A percentile compares a stretch with the other conserved stretches of the same genome.
Conservation (phyloP, 139 green algal species). For the Picochlorum sp. region DNA sequence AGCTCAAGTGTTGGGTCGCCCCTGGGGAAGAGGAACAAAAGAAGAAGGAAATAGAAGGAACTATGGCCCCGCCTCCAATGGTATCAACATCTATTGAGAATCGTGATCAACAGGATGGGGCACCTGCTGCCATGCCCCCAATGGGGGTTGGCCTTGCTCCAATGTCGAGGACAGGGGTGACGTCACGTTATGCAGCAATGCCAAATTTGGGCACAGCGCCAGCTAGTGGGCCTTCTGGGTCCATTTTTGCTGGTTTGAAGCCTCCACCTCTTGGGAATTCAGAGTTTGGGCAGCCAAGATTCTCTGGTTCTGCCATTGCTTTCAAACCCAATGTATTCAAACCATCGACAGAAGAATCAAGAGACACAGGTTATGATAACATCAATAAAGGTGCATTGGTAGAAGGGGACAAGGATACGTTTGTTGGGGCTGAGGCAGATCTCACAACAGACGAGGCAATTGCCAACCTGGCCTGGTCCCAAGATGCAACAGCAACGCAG, state of each 20-base stretch:
- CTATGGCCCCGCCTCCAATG: neutral
- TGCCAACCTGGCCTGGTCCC: too few species aligned
- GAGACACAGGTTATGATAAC: too few species aligned
- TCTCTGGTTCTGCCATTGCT: too few species aligned
- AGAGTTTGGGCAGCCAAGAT: too few species aligned
- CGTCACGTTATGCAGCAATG: neutral
- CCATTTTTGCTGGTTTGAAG: slow-evolving; percentile 1
- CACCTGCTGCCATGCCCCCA: neutral
- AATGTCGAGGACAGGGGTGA: neutral
- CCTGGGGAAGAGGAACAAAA: slow-evolving; percentile 21
- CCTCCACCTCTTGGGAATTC: too few species aligned
- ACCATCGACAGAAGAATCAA: too few species aligned
- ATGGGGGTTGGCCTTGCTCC: neutral
- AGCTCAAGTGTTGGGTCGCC: slow-evolving; percentile 30
- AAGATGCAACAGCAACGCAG: too few species aligned
- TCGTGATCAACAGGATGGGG: neutral
- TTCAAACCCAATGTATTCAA: too few species aligned
- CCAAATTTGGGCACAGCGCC: neutral
- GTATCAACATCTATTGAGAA: neutral
- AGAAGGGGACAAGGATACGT: too few species aligned
- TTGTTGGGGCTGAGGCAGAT: too few species aligned
- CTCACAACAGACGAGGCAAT: too few species aligned
- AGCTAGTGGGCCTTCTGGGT: neutral
- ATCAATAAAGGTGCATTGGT: too few species aligned
- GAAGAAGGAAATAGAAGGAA: neutral